Evolutionary conservation across 2,329 filamentous ascomycete genomes (phyloP).

Genomic region (Colletotrichum eremochloae): DNA sequence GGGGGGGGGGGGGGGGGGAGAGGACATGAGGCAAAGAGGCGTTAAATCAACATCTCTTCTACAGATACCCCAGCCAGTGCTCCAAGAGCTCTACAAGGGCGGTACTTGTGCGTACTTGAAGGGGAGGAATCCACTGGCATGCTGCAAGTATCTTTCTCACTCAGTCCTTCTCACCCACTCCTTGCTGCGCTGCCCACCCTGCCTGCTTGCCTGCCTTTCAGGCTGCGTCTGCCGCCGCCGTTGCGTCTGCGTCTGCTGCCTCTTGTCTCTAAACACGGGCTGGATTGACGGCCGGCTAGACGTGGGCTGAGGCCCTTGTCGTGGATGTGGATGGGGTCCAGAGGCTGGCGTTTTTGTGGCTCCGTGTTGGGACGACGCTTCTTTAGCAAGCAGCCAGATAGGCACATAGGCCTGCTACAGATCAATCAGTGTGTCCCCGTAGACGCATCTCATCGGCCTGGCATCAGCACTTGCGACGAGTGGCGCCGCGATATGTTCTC

Average conservation of each 20-base stretch:
- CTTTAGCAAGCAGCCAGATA: slow-evolving; percentile 35
- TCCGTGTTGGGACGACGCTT: slow-evolving; percentile 42
- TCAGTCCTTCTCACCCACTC: slow-evolving; percentile 5
- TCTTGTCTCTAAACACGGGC: slow-evolving; percentile 37
- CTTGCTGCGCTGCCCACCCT: slow-evolving; percentile 4
- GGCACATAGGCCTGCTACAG: slow-evolving; percentile 12
- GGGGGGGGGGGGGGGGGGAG: not conserved
- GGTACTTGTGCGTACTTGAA: slow-evolving; percentile 41
- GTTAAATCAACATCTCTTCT: slow-evolving; percentile 30
- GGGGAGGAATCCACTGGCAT: slow-evolving; percentile 27
- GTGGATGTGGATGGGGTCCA: slow-evolving; percentile 34
- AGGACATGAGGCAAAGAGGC: slow-evolving; percentile 29
- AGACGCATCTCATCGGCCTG: slow-evolving; percentile 35
- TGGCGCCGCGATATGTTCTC: slow-evolving; percentile 34
- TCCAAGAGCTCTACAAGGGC: slow-evolving; percentile 17
- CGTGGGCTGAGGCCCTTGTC: slow-evolving; percentile 22
- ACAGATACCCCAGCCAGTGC: slow-evolving; percentile 27
- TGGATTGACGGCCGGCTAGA: slow-evolving; percentile 28
- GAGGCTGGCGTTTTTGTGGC: slow-evolving; percentile 38
- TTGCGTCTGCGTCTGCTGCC: slow-evolving; percentile 28
- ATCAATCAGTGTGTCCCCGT: slow-evolving; percentile 4
- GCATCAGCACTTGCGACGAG: slow-evolving; percentile 40
- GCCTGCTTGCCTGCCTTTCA: slow-evolving; percentile 6
- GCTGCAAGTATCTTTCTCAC: slow-evolving; percentile 28
- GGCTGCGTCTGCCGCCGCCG: slow-evolving; percentile 29